phyloP scores from a whole-genome alignment of 805 yeast genomes.

The Scheffersomyces coipomensis region DNA sequence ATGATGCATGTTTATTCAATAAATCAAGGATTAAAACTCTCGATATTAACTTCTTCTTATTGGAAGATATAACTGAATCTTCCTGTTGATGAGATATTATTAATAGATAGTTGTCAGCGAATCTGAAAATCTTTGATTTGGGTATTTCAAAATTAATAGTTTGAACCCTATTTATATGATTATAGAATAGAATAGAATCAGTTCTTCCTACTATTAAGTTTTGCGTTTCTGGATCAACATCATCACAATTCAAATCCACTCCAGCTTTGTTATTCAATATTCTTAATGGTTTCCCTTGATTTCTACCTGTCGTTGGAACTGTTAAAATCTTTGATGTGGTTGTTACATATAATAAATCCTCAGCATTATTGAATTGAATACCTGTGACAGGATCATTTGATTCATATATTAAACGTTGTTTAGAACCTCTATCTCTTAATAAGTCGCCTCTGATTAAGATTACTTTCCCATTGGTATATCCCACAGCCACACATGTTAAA shows the following conservation, averaged over 20 bases:
- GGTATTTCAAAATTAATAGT: conserved; percentile 56
- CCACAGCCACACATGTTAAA: conserved; percentile 67
- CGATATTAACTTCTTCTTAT: conserved; percentile 37
- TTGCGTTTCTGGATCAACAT: conserved; percentile 38
- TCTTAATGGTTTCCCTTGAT: conserved; percentile 59
- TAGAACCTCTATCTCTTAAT: conserved; percentile 82
- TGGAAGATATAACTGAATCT: conserved; percentile 7
- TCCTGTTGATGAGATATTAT: conserved; percentile 50
- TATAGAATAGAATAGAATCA: conserved; percentile 65
- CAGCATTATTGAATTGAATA: conserved; percentile 55
- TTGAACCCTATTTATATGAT: conserved; percentile 50
- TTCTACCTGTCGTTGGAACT: conserved; percentile 75
- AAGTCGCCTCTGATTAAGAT: conserved; percentile 84
- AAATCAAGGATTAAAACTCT: conserved; percentile 68
- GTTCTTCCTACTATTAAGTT: conserved; percentile 64
- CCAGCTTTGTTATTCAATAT: conserved; percentile 48
- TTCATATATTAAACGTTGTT: conserved; percentile 78
- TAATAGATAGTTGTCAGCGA: conserved; percentile 52
- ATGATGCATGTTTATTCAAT: conserved; percentile 66
- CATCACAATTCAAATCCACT: conserved; percentile 49
- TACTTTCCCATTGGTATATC: conserved; percentile 83
- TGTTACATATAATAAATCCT: conserved; percentile 59
- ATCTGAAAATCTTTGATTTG: conserved; percentile 51
- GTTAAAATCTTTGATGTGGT: conserved; percentile 73
- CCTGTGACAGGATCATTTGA: conserved; percentile 81